Percentiles rank a stretch among this genome's conserved stretches.
Evolutionary conservation across 306 rosid genomes (phyloP).

Genomic region (Aeschynomene evenia): DNA sequence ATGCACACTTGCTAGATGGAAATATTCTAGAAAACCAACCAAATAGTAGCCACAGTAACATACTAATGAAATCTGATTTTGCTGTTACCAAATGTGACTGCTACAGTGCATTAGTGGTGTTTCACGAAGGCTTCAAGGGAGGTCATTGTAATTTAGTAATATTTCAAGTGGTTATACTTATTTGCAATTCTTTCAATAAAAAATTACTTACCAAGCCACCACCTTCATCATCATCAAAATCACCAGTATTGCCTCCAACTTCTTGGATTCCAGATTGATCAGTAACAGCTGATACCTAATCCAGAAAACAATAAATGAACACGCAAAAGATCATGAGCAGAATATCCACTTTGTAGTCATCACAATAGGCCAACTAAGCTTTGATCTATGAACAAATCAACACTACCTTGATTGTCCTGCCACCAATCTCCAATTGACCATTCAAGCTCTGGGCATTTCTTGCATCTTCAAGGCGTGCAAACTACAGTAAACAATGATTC

Average conservation of each 20-base stretch:
- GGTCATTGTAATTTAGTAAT: not conserved
- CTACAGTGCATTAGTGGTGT: not conserved
- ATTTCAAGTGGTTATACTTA: not conserved
- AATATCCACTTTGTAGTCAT: constrained; percentile 10
- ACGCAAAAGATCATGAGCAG: constrained; percentile 11
- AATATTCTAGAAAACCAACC: constrained; percentile 5
- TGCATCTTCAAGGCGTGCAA: constrained; percentile 89
- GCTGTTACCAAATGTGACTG: constrained; percentile 4
- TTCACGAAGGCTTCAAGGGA: not conserved
- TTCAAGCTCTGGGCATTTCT: constrained; percentile 86
- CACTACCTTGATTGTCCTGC: constrained; percentile 81
- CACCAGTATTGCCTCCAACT: constrained; percentile 74
- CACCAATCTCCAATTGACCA: constrained; percentile 89
- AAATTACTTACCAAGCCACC: constrained; percentile 77
- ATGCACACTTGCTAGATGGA: not conserved
- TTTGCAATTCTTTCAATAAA: not conserved
- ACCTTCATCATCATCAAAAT: constrained; percentile 92
- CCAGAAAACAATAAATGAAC: constrained; percentile 13
- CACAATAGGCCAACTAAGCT: constrained; percentile 13
- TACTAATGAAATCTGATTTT: not conserved
- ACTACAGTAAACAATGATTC: constrained; percentile 53
- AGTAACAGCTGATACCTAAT: constrained; percentile 83
- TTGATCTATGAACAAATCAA: constrained; percentile 12
- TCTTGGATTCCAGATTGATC: constrained; percentile 86
- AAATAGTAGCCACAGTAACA: not conserved